Conservation (phyloP, 495 filamentous ascomycete genomes). For the Penicillium taxi region DNA sequence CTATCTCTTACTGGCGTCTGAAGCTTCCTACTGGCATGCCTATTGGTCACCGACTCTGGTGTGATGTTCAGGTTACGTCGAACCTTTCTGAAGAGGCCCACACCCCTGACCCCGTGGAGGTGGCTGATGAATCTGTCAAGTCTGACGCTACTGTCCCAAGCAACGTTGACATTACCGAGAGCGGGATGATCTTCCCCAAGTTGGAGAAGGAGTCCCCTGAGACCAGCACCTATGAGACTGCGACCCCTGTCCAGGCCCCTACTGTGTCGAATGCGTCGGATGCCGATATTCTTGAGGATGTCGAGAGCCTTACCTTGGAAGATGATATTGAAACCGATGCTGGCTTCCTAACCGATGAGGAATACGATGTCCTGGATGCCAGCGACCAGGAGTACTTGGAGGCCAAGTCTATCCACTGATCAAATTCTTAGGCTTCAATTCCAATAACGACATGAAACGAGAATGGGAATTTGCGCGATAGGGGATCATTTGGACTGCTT, state of each 20-base stretch:
- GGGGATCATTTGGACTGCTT: constrained; percentile 5
- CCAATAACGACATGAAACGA: constrained; percentile 8
- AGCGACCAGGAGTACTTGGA: constrained; percentile 80
- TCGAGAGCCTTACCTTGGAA: constrained; percentile 57
- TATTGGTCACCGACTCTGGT: constrained; percentile 94
- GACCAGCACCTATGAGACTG: constrained; percentile 62
- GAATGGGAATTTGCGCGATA: constrained; percentile 17
- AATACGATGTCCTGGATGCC: constrained; percentile 94
- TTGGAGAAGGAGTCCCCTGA: constrained; percentile 89
- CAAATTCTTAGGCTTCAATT: background rate
- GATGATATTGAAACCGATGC: constrained; percentile 51
- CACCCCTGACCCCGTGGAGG: constrained; percentile 15
- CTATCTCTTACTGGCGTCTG: constrained; percentile 94
- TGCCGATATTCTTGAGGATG: constrained; percentile 53
- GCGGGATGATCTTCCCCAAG: constrained; percentile 93
- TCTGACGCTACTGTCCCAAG: constrained; percentile 10
- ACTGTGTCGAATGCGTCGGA: constrained; percentile 38
- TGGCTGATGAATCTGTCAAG: constrained; percentile 16
- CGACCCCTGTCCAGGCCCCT: constrained; percentile 24
- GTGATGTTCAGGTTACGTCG: constrained; percentile 66
- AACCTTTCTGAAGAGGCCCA: constrained; percentile 5
- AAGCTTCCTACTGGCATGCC: constrained; percentile 70
- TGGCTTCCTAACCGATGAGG: constrained; percentile 89
- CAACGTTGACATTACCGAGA: constrained; percentile 28
- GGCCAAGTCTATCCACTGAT: constrained; percentile 25